Percentiles rank a stretch among this genome's conserved stretches.
phyloP scores from a whole-genome alignment of 495 filamentous ascomycete species.

The Penicillium simplicissimum region DNA sequence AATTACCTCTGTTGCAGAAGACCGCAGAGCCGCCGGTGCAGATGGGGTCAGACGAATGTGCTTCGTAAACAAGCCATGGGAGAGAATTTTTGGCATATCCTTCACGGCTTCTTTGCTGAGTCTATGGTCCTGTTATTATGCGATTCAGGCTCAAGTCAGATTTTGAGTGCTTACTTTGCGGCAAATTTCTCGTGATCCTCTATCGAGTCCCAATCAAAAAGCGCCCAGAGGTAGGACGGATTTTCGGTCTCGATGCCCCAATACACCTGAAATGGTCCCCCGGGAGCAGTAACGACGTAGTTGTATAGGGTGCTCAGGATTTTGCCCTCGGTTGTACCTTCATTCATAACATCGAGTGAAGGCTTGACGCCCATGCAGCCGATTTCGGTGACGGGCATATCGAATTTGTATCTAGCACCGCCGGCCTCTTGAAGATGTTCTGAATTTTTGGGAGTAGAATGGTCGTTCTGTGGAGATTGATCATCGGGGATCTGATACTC shows the following conservation, averaged over 20 bases:
- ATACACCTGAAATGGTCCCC: conserved; percentile 1
- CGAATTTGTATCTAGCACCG: background rate
- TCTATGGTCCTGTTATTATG: background rate
- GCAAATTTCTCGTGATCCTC: conserved; percentile 1
- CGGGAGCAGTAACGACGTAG: background rate
- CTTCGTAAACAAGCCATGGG: background rate
- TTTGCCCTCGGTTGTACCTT: background rate
- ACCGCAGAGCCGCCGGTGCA: background rate
- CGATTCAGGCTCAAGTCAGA: too few relatives aligned
- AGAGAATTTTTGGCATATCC: background rate
- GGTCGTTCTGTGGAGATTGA: background rate
- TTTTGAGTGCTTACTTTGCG: background rate
- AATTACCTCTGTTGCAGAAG: background rate
- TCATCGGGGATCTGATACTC: background rate
- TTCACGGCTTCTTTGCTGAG: conserved; percentile 1
- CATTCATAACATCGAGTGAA: conserved; percentile 2
- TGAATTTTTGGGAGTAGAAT: background rate
- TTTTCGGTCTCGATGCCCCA: background rate
- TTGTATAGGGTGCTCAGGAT: background rate
- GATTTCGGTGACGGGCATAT: background rate
- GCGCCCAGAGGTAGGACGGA: background rate
- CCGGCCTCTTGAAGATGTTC: background rate
- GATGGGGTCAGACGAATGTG: background rate
- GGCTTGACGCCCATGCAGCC: conserved; percentile 4
- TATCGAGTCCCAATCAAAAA: conserved; percentile 4